Evolutionary conservation across 345 rosid genomes (phyloP).

Genomic region (Eucalyptus curtisii): DNA sequence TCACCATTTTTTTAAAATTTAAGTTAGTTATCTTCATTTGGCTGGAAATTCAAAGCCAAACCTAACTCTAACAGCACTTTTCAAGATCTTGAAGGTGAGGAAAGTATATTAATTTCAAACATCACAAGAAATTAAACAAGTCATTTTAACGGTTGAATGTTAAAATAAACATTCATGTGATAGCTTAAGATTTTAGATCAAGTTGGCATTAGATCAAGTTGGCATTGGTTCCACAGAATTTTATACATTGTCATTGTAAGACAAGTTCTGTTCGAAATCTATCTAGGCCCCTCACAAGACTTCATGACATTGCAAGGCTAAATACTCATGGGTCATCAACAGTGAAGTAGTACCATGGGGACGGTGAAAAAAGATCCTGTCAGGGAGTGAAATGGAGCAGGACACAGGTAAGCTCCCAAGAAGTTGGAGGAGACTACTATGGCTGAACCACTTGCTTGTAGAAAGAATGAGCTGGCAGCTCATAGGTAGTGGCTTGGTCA

Average conservation of each 20-base stretch:
- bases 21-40: background rate
- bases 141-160: background rate
- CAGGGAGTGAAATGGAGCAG: background rate
- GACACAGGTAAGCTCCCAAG: background rate
- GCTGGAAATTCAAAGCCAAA: background rate
- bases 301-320: background rate
- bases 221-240: background rate
- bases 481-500: background rate
- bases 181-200: background rate
- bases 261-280: background rate
- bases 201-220: too few species aligned
- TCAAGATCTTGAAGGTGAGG: background rate
- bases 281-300: background rate
- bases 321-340: background rate
- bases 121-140: background rate
- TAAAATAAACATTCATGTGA: background rate
- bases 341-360: background rate
- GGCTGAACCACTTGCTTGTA: background rate
- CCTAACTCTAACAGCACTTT: background rate
- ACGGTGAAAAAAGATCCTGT: background rate
- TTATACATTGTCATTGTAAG: background rate
- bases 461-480: background rate
- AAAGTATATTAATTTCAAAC: background rate
- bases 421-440: background rate
- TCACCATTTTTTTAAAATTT: background rate